These are phyloP conservation scores for Neopestalotiopsis sp. DNA, from an alignment of 2,329 filamentous ascomycete genomes.

Conservation along the genomic window DNA sequence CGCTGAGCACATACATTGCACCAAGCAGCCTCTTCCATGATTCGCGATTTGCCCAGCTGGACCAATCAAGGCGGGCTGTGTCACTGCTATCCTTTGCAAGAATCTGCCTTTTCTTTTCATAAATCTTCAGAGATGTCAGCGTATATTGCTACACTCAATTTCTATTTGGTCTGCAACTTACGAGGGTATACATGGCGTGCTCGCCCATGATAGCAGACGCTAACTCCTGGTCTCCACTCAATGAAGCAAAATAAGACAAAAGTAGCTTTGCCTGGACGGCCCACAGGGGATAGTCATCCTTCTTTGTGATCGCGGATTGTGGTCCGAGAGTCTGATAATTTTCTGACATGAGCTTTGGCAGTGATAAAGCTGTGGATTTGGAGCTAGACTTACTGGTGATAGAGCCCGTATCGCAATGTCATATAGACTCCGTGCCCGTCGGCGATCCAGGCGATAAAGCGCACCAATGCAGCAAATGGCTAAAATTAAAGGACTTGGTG, in stretches of 20 bases:
- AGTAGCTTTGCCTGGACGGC: neutral
- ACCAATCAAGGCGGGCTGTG: neutral
- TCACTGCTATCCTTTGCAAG: neutral
- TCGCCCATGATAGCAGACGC: neutral
- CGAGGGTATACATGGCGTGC: neutral
- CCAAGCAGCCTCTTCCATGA: slow-evolving; percentile 4
- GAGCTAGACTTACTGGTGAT: neutral
- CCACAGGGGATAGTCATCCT: neutral
- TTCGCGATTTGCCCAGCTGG: neutral
- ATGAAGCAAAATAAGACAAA: neutral
- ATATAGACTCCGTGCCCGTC: neutral
- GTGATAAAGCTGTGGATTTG: neutral
- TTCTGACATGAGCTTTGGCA: neutral
- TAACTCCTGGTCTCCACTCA: neutral
- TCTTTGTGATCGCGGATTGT: too few species aligned
- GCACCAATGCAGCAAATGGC: slow-evolving; percentile 6
- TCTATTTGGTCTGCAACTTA: neutral
- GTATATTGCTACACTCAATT: neutral
- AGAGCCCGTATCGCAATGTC: neutral
- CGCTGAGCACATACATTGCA: neutral
- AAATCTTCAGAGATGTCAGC: neutral
- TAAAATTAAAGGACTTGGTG: slow-evolving; percentile 1
- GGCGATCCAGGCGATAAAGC: neutral
- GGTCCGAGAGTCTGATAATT: neutral
- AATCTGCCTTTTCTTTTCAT: neutral